A percentile compares a stretch with the other conserved stretches of the same genome.
Conservation (phyloP, 192 early-diverging fungal genomes). For the Paraglomus occultum region DNA sequence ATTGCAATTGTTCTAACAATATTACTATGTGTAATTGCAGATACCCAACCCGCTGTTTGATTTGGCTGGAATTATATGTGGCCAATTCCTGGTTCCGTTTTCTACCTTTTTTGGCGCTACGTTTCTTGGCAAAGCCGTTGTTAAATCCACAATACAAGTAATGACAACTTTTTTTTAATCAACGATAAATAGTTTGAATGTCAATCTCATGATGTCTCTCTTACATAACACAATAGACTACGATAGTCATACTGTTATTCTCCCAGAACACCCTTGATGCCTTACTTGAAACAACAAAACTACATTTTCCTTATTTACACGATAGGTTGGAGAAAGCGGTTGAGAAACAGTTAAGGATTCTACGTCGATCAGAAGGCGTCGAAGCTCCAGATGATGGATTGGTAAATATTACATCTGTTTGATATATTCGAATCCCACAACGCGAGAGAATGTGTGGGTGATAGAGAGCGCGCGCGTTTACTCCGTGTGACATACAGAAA, state of each 20-base stretch:
- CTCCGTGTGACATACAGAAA: constrained; percentile 9
- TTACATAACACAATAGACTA: constrained; percentile 42
- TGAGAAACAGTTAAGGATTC: constrained; percentile 40
- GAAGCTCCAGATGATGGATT: constrained; percentile 19
- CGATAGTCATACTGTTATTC: constrained; percentile 81
- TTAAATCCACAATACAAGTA: constrained; percentile 86
- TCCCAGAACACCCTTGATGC: constrained; percentile 71
- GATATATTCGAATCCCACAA: not conserved
- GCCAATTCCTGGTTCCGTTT: constrained; percentile 88
- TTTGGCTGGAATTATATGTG: constrained; percentile 93
- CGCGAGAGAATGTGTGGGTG: not conserved
- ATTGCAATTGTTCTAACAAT: not conserved
- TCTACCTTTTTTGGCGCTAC: constrained; percentile 96
- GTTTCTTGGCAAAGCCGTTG: constrained; percentile 86
- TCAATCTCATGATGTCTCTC: not conserved
- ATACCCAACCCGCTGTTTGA: constrained; percentile 98
- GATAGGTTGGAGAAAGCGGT: constrained; percentile 53
- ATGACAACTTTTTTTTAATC: constrained; percentile 5
- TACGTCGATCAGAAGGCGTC: constrained; percentile 31
- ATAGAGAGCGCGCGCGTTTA: constrained; percentile 9
- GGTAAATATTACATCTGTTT: constrained; percentile 5
- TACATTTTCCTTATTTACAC: constrained; percentile 57
- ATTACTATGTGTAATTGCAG: constrained; percentile 32
- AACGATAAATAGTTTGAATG: not conserved
- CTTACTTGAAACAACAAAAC: constrained; percentile 51